Evolutionary conservation across 176 grass and related monocot genomes (phyloP).

Genomic region (Hsuehochloa calcarea): DNA sequence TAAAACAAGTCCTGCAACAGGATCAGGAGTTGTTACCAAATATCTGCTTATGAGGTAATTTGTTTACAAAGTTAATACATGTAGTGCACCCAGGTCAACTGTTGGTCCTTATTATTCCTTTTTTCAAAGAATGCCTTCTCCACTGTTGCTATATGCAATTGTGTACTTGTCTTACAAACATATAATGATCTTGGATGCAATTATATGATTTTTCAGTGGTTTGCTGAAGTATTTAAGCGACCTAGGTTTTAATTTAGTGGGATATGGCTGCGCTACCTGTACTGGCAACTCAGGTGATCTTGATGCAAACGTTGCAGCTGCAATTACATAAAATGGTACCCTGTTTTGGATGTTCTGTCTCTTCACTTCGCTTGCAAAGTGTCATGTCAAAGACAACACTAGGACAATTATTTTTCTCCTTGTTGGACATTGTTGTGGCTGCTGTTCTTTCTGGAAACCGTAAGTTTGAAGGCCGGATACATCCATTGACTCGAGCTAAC

Average conservation of each 20-base stretch:
- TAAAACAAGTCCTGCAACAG: constrained; percentile 67
- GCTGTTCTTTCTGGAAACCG: constrained; percentile 60
- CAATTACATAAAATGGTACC: constrained; percentile 54
- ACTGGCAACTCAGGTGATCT: constrained; percentile 60
- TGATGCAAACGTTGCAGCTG: constrained; percentile 49
- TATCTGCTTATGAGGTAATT: constrained; percentile 57
- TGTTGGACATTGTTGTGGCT: constrained; percentile 50
- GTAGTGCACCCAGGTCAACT: too few relatives aligned
- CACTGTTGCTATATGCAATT: not conserved
- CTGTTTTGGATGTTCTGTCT: not conserved
- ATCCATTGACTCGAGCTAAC: constrained; percentile 62
- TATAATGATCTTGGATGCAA: not conserved
- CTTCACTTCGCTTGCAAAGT: not conserved
- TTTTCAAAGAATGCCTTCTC: not conserved
- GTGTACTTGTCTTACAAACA: not conserved
- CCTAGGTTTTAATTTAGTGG: constrained; percentile 54
- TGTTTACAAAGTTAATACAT: not conserved
- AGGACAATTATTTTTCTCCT: not conserved
- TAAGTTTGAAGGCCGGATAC: constrained; percentile 63
- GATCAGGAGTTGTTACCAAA: constrained; percentile 64
- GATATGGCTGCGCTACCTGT: constrained; percentile 64
- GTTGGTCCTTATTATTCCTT: not conserved
- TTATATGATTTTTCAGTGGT: constrained; percentile 35
- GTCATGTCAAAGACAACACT: not conserved
- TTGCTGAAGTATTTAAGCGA: constrained; percentile 56